These are phyloP conservation scores for Aspergillus brunneoviolaceus DNA, from an alignment of 2,329 filamentous ascomycete genomes.

Conservation along the genomic window DNA sequence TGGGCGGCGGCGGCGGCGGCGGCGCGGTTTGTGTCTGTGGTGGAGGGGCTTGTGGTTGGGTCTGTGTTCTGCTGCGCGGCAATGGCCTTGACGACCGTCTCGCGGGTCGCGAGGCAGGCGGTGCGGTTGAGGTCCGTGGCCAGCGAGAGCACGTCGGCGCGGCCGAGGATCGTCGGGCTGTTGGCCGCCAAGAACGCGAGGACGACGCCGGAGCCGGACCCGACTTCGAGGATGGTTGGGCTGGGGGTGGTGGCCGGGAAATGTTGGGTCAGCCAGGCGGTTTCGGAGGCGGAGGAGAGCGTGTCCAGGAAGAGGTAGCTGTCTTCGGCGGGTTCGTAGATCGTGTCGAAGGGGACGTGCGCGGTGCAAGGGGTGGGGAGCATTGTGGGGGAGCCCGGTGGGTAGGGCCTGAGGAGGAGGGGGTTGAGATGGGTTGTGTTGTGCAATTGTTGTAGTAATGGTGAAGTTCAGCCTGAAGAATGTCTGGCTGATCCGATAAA, in stretches of 20 bases:
- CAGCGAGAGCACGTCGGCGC: slow-evolving; percentile 66
- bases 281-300: slow-evolving; percentile 70
- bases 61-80: slow-evolving; percentile 25
- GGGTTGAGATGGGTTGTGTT: not conserved
- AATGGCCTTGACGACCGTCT: slow-evolving; percentile 63
- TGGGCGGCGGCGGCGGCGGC: not conserved
- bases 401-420: not conserved
- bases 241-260: slow-evolving; percentile 48
- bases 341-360: slow-evolving; percentile 81
- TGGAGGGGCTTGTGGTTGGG: not conserved
- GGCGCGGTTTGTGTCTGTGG: not conserved
- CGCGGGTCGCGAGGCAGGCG: slow-evolving; percentile 72
- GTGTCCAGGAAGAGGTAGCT: slow-evolving; percentile 93
- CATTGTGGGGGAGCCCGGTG: slow-evolving; percentile 46
- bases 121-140: slow-evolving; percentile 83
- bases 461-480: no score
- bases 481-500: not conserved
- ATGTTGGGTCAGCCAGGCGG: slow-evolving; percentile 62
- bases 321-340: slow-evolving; percentile 96
- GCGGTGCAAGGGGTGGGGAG: slow-evolving; percentile 91
- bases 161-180: slow-evolving; percentile 69
- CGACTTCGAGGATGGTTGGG: slow-evolving; percentile 78
- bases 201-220: slow-evolving; percentile 91
- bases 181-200: slow-evolving; percentile 82
- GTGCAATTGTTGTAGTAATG: no score